A percentile compares a stretch with the other conserved stretches of the same genome.
phyloP scores from a whole-genome alignment of 2,329 filamentous ascomycete genomes.

The Cercospora sojina region DNA sequence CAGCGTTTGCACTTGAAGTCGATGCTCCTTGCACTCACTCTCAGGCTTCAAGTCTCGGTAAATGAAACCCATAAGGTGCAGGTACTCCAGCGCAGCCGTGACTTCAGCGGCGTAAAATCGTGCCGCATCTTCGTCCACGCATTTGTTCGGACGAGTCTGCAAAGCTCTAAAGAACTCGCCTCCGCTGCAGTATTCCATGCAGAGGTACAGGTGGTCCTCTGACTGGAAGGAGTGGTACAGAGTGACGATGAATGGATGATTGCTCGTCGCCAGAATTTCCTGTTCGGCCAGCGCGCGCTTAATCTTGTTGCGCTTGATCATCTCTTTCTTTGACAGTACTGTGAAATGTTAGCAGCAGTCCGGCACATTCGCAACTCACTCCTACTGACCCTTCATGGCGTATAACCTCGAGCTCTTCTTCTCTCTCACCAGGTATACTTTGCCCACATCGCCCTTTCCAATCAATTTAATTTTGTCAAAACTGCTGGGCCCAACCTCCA shows the following conservation, averaged over 20 bases:
- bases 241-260: slow-evolving; percentile 98
- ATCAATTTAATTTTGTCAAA: slow-evolving; percentile 99
- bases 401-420: slow-evolving; percentile 96
- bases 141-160: slow-evolving; percentile 95
- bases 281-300: slow-evolving; percentile 96
- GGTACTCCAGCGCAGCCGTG: slow-evolving; percentile 90
- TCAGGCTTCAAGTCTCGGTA: slow-evolving; percentile 97
- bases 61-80: slow-evolving; percentile 99
- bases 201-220: slow-evolving; percentile 97
- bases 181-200: slow-evolving; percentile 99
- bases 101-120: slow-evolving; percentile 97
- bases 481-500: slow-evolving; percentile 90
- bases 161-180: slow-evolving; percentile 97
- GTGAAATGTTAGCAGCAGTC: slow-evolving; percentile 17
- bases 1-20: neutral
- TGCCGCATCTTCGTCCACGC: slow-evolving; percentile 93
- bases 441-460: slow-evolving; percentile 96
- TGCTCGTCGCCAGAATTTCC: slow-evolving; percentile 96
- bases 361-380: neutral
- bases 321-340: slow-evolving; percentile 99
- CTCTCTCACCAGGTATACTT: slow-evolving; percentile 94
- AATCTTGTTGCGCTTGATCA: slow-evolving; percentile 99
- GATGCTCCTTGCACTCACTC: slow-evolving; percentile 58
- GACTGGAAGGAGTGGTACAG: slow-evolving; percentile 99
- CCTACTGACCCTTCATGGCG: slow-evolving; percentile 86